Conservation (phyloP, 805 yeast genomes). For the Ogataea corticis region DNA sequence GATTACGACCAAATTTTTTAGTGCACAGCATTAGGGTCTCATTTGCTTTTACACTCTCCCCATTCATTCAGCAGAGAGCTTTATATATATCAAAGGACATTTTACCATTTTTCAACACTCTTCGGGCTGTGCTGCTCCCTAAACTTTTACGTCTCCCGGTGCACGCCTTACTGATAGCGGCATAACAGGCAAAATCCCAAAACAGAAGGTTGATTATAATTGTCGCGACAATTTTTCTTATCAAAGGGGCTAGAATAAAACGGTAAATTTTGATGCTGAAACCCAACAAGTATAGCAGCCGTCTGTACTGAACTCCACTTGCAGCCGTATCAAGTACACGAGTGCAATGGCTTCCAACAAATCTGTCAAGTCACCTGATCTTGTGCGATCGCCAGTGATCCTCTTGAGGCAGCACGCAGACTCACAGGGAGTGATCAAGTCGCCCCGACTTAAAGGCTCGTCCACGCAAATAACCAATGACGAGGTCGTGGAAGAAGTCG, state of each 20-base stretch:
- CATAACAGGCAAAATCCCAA: not conserved
- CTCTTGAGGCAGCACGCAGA: slow-evolving; percentile 20
- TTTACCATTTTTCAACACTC: not conserved
- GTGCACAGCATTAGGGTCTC: not conserved
- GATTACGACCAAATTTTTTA: not conserved
- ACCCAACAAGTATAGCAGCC: not conserved
- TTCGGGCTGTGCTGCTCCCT: too few species aligned
- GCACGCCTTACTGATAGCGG: not conserved
- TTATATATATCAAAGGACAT: not conserved
- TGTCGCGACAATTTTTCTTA: not conserved
- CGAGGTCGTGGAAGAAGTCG: slow-evolving; percentile 31
- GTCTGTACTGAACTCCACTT: too few species aligned
- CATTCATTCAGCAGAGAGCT: not conserved
- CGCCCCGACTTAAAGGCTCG: slow-evolving; percentile 19
- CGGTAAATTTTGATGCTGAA: not conserved
- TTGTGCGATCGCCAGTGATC: slow-evolving; percentile 23
- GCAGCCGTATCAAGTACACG: too few species aligned
- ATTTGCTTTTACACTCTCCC: not conserved
- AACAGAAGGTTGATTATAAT: not conserved
- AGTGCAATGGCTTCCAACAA: not conserved
- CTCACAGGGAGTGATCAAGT: slow-evolving; percentile 13
- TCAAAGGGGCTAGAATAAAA: not conserved
- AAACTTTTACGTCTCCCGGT: too few species aligned
- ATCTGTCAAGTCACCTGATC: slow-evolving; percentile 1
- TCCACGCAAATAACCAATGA: slow-evolving; percentile 19